Evolutionary conservation across 495 filamentous ascomycete species (phyloP).

Genomic region (Aspergillus steynii): DNA sequence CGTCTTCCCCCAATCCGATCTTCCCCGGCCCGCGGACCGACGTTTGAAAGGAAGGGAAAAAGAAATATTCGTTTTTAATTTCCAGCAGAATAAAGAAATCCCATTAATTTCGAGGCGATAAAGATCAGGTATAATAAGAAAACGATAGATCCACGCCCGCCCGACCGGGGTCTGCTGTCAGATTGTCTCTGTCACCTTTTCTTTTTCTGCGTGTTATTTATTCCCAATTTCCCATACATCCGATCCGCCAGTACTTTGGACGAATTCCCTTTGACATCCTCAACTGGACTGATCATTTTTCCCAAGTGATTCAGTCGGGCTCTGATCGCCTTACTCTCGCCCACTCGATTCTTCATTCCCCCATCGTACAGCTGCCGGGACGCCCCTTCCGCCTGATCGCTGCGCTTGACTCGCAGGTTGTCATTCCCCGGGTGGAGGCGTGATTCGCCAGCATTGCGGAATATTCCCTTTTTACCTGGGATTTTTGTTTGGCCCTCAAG

Average conservation of each 20-base stretch:
- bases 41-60: constrained; percentile 8
- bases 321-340: constrained; percentile 4
- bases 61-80: constrained; percentile 1
- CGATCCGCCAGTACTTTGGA: not conserved
- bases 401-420: constrained; percentile 26
- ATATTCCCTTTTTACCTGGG: constrained; percentile 19
- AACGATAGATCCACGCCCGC: constrained; percentile 24
- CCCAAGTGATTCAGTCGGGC: constrained; percentile 4
- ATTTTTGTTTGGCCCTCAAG: constrained; percentile 20
- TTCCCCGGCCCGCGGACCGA: constrained; percentile 29
- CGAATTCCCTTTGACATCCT: not conserved
- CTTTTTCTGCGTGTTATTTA: not conserved
- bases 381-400: constrained; percentile 31
- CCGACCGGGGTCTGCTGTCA: constrained; percentile 14
- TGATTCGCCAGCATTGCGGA: constrained; percentile 18
- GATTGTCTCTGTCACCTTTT: constrained; percentile 12
- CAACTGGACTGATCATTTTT: constrained; percentile 16
- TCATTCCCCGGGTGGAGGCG: constrained; percentile 16
- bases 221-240: not conserved
- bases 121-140: constrained; percentile 16
- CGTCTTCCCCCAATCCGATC: constrained; percentile 23
- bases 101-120: constrained; percentile 1
- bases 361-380: constrained; percentile 21
- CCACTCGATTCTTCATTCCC: constrained; percentile 16
- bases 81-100: constrained; percentile 8